Percentiles rank a stretch among this genome's conserved stretches.
These are phyloP conservation scores for Tricladium varicosporioides DNA, from an alignment of 2,329 filamentous ascomycete genomes.

Conservation along the genomic window DNA sequence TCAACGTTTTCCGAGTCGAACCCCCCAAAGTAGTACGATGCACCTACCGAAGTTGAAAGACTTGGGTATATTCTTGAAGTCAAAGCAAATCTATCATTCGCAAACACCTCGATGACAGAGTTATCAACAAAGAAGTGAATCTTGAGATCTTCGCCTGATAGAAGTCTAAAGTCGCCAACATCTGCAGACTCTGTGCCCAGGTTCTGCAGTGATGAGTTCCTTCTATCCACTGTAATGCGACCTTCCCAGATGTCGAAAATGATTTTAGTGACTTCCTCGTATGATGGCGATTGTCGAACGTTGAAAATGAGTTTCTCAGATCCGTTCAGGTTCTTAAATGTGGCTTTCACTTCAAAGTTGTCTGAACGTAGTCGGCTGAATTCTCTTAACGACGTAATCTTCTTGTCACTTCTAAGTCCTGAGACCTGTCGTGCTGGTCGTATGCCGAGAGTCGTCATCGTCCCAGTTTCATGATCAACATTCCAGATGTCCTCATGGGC, in stretches of 20 bases:
- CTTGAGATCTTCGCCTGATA: constrained; percentile 17
- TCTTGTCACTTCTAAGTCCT: constrained; percentile 2
- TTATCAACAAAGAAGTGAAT: constrained; percentile 18
- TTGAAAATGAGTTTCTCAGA: constrained; percentile 20
- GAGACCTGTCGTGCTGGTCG: constrained; percentile 19
- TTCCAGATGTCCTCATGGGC: constrained; percentile 15
- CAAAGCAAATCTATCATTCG: constrained; percentile 22
- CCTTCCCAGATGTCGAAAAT: constrained; percentile 15
- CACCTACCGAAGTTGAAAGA: constrained; percentile 13
- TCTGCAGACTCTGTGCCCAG: constrained; percentile 10
- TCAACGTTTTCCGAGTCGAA: constrained; percentile 16
- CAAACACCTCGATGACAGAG: constrained; percentile 24
- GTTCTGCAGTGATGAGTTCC: constrained; percentile 14
- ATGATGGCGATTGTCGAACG: constrained; percentile 13
- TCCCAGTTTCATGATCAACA: constrained; percentile 13
- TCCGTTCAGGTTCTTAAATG: constrained; percentile 12
- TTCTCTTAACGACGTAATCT: background rate
- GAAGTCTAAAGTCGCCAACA: constrained; percentile 12
- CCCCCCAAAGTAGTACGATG: constrained; percentile 18
- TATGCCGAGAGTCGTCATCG: constrained; percentile 21
- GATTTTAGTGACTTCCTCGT: constrained; percentile 19
- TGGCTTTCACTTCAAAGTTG: constrained; percentile 17
- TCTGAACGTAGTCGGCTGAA: constrained; percentile 9
- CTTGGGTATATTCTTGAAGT: constrained; percentile 23
- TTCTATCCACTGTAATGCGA: constrained; percentile 17